Conservation (phyloP, 2,329 filamentous ascomycete genomes). For the Cercospora sesami region DNA sequence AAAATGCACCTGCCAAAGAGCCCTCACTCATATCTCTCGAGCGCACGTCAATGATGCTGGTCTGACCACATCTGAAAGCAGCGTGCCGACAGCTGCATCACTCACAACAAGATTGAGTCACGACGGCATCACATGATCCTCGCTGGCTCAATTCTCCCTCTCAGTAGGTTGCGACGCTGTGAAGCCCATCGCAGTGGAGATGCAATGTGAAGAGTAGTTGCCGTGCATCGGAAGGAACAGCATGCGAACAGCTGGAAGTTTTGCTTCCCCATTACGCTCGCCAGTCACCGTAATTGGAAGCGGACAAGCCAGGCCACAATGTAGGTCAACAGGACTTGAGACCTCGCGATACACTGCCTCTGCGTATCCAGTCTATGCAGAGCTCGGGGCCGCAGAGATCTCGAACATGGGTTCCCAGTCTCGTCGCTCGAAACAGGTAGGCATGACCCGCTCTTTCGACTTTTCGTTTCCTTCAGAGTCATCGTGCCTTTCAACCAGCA, state of each 20-base stretch:
- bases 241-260: not conserved
- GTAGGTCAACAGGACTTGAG: not conserved
- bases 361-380: not conserved
- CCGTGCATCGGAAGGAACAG: not conserved
- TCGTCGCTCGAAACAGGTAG: not conserved
- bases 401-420: not conserved
- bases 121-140: not conserved
- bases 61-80: too few relatives aligned
- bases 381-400: not conserved
- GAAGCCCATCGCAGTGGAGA: not conserved
- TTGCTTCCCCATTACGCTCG: not conserved
- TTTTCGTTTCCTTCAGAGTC: not conserved
- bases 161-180: not conserved
- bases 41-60: not conserved
- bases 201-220: not conserved
- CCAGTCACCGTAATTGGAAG: not conserved
- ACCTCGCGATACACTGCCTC: not conserved
- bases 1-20: not conserved
- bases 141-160: not conserved
- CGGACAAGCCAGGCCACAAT: not conserved
- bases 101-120: not conserved
- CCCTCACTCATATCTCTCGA: not conserved
- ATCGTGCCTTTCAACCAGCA: not conserved
- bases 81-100: not conserved
- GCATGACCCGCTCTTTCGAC: not conserved